Percentiles rank a stretch among this genome's conserved stretches.
Conservation (phyloP, 352 stramenopile genomes). For the Hyaloperonospora brassicae region DNA sequence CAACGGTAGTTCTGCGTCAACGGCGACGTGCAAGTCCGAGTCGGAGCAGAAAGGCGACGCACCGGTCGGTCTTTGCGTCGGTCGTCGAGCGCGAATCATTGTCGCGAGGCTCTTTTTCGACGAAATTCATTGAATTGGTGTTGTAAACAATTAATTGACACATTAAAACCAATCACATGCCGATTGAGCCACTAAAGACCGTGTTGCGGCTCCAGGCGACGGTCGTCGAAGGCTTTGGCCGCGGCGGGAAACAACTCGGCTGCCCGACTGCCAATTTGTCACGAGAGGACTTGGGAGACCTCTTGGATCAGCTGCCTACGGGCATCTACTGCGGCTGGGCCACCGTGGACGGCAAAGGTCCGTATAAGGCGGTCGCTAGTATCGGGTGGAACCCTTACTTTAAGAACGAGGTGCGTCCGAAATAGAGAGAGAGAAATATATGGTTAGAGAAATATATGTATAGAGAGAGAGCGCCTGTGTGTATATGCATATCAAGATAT, state of each 20-base stretch:
- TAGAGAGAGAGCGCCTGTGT: no score
- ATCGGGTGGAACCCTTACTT: conserved; percentile 94
- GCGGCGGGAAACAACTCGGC: conserved; percentile 93
- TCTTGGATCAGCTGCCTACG: conserved; percentile 69
- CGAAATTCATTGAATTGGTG: background rate
- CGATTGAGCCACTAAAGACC: conserved; percentile 44
- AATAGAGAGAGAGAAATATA: background rate
- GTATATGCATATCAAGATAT: no score
- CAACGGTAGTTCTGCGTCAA: no score
- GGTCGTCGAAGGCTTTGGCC: conserved; percentile 91
- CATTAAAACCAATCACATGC: background rate
- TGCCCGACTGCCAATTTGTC: conserved; percentile 94
- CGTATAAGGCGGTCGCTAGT: conserved; percentile 94
- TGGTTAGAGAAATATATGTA: background rate
- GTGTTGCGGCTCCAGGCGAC: conserved; percentile 77
- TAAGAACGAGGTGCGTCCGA: conserved; percentile 75
- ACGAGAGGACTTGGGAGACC: conserved; percentile 73
- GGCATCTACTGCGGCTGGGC: conserved; percentile 94
- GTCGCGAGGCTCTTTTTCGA: background rate
- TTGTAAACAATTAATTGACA: no score
- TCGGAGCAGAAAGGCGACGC: no score
- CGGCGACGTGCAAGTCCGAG: no score
- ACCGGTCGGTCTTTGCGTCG: no score
- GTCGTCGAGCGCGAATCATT: no score
- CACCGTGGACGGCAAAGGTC: conserved; percentile 66